Evolutionary conservation across 768 basidiomycete genomes (phyloP), one percentile per base, ranked within the genome.

Genomic region (Leccinum boreale): DNA sequence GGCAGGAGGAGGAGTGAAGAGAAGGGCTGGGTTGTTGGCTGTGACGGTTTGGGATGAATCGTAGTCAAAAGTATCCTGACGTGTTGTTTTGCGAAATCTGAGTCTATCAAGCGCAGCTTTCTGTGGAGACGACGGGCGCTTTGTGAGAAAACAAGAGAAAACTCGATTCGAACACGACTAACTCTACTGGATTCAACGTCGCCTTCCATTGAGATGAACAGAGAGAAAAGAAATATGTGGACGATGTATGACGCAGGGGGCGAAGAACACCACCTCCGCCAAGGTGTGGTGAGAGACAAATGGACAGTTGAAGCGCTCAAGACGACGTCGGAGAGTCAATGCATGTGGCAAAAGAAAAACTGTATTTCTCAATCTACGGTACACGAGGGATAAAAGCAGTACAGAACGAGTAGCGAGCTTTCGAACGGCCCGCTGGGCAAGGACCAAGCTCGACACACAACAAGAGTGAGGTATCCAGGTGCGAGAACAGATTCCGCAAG

Each of bases 291-390:
- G 61, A 58, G 53, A 57, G 58, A 57, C 50, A 58, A 56, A 62
- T 48, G 62, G 53, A 57, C 58, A 50, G 71, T 73, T 65, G 66
- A 65, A 69, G 65, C 67, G 62, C 61, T 70, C 63, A 64, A 62
- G 71, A 68, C 66, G 79, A 68, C 66, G 80, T 81, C 80, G 80
- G 81, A 81, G 80, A 81, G 79, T 81, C 78, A 81, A 81, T 73
- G 75, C 70, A 70, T 73, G 73, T 76, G 73, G 72, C 75, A 71
- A 72, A 72, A 73, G 65, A 68, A 73, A 39, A 70, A 73, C 64
- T 73, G 61, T 73, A 73, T 73, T 74, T 73, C 63, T 56, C 62
- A 69, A 73, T 69, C 61, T 72, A 74, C 49, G 55, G 56, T 68
- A 74, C 69, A 72, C 52, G 64, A 65, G 57, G 60, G 57, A 63